Evolutionary conservation across 1,139 yeast genomes (phyloP), one percentile per base, ranked within the genome.

Genomic region (Magnusiomyces tetraspermus): DNA sequence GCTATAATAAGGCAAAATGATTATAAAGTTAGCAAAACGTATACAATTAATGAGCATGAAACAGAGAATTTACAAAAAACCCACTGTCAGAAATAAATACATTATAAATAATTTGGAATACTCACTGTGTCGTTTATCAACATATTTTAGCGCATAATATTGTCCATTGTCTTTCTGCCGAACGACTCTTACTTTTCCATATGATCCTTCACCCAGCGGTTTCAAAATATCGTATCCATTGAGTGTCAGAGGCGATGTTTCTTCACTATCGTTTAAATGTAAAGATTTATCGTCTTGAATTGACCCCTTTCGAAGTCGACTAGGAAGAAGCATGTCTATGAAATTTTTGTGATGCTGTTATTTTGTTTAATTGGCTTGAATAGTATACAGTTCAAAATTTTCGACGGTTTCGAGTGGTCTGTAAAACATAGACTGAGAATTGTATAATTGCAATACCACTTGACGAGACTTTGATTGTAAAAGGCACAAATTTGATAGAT

Each of bases 161-260:
- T 74, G 75, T 0, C 80, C 80, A 0, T 82, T 77, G 10, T 73
- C 62, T 46, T 65, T 65, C 61, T 82, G 83, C 56, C 79, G 76
- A 0, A 85, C 92, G 4, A 85, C 66, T 1, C 85, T 63, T 2
- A 85, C 95, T 64, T 83, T 83, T 1, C 94, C 92, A 61, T 84
- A 85, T 3, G 63, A 59, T 1, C 67, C 67, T 43, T 61, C 59
- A 10, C 65, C 65, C 2, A 54, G 38, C 33, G 49, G 46, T 22
- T 51, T 49, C n/a, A 51, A 28, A 33, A 54, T 21, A 13, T 21
- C 38, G 37, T 54, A 54, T 6, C 52, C 52, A 1, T 40, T 33
- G 3, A 54, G 44, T 2, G 49, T 10, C 30, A 53, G 42, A 31
- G 37, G 15, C 19, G 40, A 36, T 17, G 8, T n/a, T 5, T 36